These are phyloP conservation scores for Acidiella bohemica DNA, from an alignment of 495 filamentous ascomycete genomes.

Conservation along the genomic window DNA sequence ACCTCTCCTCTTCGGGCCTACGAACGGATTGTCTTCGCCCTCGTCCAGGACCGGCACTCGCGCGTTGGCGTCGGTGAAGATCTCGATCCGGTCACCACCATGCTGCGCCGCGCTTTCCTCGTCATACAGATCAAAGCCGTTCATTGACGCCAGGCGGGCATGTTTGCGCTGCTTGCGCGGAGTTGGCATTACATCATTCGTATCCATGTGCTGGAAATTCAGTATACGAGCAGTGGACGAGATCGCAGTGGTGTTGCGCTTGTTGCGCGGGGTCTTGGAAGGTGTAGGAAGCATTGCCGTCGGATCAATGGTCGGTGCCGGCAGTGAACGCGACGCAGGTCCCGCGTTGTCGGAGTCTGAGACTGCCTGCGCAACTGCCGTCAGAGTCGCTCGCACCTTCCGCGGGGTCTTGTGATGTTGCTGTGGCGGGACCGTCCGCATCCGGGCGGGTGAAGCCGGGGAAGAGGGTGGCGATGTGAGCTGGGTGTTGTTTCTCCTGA, in stretches of 20 bases:
- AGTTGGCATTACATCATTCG: conserved; percentile 44
- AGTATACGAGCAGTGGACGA: conserved; percentile 59
- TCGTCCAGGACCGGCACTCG: conserved; percentile 60
- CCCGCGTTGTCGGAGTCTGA: conserved; percentile 22
- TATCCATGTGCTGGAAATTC: conserved; percentile 34
- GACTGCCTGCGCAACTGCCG: conserved; percentile 1
- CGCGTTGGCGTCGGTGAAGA: conserved; percentile 84
- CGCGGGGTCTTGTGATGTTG: conserved; percentile 17
- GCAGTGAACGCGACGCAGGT: conserved; percentile 14
- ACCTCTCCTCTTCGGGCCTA: conserved; percentile 24
- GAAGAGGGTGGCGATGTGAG: conserved; percentile 38
- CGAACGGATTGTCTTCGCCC: conserved; percentile 62
- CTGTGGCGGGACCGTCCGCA: conserved; percentile 23
- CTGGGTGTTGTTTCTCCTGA: conserved; percentile 20
- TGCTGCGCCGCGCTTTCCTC: conserved; percentile 41
- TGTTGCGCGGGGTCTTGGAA: conserved; percentile 74
- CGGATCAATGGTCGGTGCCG: conserved; percentile 15
- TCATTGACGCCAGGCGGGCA: conserved; percentile 33
- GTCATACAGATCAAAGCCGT: conserved; percentile 55
- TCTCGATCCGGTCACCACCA: too few relatives aligned
- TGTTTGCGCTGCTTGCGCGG: conserved; percentile 41
- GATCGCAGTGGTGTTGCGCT: conserved; percentile 48
- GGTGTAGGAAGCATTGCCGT: conserved; percentile 66
- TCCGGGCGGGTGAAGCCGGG: conserved; percentile 34
- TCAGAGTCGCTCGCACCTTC: conserved; percentile 7